These are phyloP conservation scores for Tolypocladium ophioglossoides DNA, from an alignment of 2,329 filamentous ascomycete genomes.

Conservation along the genomic window DNA sequence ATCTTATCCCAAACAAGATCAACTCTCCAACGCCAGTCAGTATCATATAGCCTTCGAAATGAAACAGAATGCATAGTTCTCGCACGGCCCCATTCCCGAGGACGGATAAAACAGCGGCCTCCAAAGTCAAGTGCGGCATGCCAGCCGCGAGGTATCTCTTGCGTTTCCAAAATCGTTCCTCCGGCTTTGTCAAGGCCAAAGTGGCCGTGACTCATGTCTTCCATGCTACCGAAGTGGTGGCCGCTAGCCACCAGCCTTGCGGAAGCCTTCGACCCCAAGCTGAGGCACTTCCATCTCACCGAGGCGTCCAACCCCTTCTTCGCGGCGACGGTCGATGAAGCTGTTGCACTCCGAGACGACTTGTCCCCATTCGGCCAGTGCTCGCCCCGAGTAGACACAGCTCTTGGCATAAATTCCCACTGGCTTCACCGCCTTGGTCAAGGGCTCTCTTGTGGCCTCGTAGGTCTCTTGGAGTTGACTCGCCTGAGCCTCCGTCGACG, in stretches of 20 bases:
- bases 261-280: conserved; percentile 31
- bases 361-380: conserved; percentile 68
- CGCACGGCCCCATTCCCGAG: not conserved
- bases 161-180: not conserved
- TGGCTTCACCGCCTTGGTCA: conserved; percentile 35
- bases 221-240: not conserved
- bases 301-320: conserved; percentile 59
- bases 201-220: not conserved
- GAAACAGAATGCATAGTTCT: not conserved
- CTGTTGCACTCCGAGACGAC: conserved; percentile 71
- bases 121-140: not conserved
- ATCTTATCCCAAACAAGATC: too few species aligned
- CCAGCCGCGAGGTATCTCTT: conserved; percentile 1
- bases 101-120: not conserved
- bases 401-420: conserved; percentile 32
- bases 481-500: not conserved
- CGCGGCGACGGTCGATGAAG: conserved; percentile 65
- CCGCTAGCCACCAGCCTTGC: conserved; percentile 20
- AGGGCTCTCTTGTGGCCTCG: conserved; percentile 15
- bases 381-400: conserved; percentile 56
- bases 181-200: not conserved
- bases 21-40: not conserved
- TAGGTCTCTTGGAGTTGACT: not conserved
- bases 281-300: conserved; percentile 51
- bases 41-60: not conserved